Conservation (phyloP, 371 early-diverging fungal genomes). For the Zychaea mexicana region DNA sequence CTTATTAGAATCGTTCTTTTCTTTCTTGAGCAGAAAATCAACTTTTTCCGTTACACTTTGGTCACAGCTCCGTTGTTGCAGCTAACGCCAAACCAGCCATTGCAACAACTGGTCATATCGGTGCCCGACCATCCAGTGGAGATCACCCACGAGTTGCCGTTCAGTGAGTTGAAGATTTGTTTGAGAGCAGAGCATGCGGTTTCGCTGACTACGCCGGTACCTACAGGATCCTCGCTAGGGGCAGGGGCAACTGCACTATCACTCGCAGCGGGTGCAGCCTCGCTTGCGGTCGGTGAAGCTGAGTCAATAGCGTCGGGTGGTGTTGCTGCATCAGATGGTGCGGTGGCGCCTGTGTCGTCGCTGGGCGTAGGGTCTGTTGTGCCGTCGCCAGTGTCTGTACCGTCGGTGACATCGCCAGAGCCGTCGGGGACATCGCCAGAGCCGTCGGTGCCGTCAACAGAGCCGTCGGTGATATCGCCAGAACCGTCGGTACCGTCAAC, state of each 20-base stretch:
- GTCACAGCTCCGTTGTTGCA: slow-evolving; percentile 42
- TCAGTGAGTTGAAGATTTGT: slow-evolving; percentile 31
- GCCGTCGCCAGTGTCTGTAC: background rate
- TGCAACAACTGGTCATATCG: slow-evolving; percentile 47
- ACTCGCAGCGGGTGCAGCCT: background rate
- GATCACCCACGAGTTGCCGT: slow-evolving; percentile 39
- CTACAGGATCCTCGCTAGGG: background rate
- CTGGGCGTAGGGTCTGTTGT: background rate
- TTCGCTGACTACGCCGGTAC: slow-evolving; percentile 1
- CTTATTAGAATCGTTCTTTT: background rate
- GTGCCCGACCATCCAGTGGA: slow-evolving; percentile 41
- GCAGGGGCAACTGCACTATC: background rate
- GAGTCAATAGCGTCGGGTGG: background rate
- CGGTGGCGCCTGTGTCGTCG: background rate
- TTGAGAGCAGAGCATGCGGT: slow-evolving; percentile 34
- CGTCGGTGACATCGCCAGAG: background rate
- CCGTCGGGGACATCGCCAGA: background rate
- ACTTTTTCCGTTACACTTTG: slow-evolving; percentile 33
- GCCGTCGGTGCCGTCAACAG: background rate
- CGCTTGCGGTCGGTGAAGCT: background rate
- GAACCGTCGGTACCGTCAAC: background rate
- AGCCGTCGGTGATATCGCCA: background rate
- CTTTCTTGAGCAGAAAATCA: slow-evolving; percentile 2
- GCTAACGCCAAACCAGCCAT: slow-evolving; percentile 38
- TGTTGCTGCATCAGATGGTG: slow-evolving; percentile 5